Evolutionary conservation across 495 filamentous ascomycete genomes (phyloP).

Genomic region (Penicillium herquei): DNA sequence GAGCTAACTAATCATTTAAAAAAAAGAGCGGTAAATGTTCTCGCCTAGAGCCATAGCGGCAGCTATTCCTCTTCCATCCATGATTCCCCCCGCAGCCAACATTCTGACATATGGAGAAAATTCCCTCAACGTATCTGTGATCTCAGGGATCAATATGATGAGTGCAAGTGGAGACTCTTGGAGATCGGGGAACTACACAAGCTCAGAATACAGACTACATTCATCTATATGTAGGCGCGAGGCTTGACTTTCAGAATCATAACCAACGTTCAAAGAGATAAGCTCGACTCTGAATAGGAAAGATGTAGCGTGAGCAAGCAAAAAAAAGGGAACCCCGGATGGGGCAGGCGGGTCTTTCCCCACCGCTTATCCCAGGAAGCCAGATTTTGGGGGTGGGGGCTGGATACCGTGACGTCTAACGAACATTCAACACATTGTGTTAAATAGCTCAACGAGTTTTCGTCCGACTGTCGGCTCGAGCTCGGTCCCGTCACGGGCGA

Average conservation of each 20-base stretch:
- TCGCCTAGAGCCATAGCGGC: no score
- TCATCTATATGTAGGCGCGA: not conserved
- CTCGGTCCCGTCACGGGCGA: slow-evolving; percentile 93
- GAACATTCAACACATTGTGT: slow-evolving; percentile 24
- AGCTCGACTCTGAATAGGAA: not conserved
- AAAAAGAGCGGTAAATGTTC: no score
- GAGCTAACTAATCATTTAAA: no score
- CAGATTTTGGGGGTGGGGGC: not conserved
- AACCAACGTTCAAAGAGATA: not conserved
- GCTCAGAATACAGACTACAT: not conserved
- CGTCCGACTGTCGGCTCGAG: slow-evolving; percentile 81
- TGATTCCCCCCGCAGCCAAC: no score
- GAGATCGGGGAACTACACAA: not conserved
- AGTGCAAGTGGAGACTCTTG: not conserved
- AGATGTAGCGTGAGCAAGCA: not conserved
- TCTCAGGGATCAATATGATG: not conserved
- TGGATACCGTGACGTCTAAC: not conserved
- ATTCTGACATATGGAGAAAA: no score
- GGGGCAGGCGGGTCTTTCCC: not conserved
- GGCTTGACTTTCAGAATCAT: not conserved
- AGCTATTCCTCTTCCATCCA: no score
- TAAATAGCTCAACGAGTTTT: slow-evolving; percentile 75
- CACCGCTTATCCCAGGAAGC: not conserved
- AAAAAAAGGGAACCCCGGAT: not conserved
- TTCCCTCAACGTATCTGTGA: no score